A percentile compares a stretch with the other conserved stretches of the same genome.
These are phyloP conservation scores for Kwoniella mangroviensis DNA, from an alignment of 768 basidiomycete genomes.

Conservation along the genomic window DNA sequence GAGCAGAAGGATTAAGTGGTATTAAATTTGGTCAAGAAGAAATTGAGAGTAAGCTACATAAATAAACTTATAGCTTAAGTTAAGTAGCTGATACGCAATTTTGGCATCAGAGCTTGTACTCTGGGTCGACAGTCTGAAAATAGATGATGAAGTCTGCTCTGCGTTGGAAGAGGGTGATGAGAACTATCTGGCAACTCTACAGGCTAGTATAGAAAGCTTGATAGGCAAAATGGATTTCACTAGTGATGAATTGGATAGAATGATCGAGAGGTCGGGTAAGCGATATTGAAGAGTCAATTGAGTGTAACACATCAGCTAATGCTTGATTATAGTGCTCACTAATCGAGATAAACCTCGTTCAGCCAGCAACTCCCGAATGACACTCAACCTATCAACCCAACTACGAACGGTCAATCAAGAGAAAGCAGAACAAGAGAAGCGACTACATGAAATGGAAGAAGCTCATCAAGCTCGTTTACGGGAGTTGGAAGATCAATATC, in stretches of 20 bases:
- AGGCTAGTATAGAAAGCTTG: constrained; percentile 69
- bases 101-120: constrained; percentile 38
- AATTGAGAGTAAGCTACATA: constrained; percentile 67
- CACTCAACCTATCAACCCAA: constrained; percentile 56
- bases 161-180: constrained; percentile 25
- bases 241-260: constrained; percentile 79
- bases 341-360: constrained; percentile 14
- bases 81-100: background rate
- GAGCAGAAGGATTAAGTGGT: constrained; percentile 62
- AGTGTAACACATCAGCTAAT: constrained; percentile 13
- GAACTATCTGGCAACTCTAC: constrained; percentile 68
- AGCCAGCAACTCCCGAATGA: constrained; percentile 11
- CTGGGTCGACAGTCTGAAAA: constrained; percentile 36
- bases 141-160: constrained; percentile 39
- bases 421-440: constrained; percentile 65
- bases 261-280: constrained; percentile 82
- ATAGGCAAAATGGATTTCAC: constrained; percentile 77
- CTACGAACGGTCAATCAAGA: constrained; percentile 67
- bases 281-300: constrained; percentile 29
- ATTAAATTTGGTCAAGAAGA: constrained; percentile 73
- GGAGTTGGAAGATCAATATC: constrained; percentile 29
- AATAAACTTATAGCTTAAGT: background rate
- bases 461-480: constrained; percentile 26
- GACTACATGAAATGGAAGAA: constrained; percentile 66
- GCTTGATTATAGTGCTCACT: background rate